phyloP scores from a whole-genome alignment of 202 grass and related monocot genomes.

The Hordeum pubiflorum region DNA sequence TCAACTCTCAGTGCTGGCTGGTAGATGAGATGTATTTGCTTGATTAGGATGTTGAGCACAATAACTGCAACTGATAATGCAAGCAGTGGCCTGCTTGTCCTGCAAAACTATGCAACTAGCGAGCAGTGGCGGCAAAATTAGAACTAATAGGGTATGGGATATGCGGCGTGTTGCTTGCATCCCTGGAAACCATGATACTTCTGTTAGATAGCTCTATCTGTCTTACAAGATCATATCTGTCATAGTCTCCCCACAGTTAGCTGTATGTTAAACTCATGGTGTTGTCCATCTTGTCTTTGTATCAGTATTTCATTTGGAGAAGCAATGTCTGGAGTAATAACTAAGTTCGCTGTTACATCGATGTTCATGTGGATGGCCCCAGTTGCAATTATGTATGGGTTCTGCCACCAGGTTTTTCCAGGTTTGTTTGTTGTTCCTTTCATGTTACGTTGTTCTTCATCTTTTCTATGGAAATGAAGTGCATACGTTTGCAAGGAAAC shows the following conservation, averaged over 20 bases:
- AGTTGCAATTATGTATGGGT: constrained; percentile 61
- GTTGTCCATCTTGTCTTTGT: constrained; percentile 4
- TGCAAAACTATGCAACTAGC: not conserved
- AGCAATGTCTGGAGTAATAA: constrained; percentile 62
- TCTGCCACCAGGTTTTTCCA: constrained; percentile 66
- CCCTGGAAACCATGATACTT: not conserved
- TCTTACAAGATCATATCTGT: not conserved
- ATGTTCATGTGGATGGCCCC: constrained; percentile 82
- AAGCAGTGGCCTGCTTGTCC: not conserved
- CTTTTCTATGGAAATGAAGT: not conserved
- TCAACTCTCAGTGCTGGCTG: not conserved
- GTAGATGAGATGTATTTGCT: not conserved
- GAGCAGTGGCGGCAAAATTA: not conserved
- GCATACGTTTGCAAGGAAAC: not conserved
- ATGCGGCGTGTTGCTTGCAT: not conserved
- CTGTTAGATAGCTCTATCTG: not conserved
- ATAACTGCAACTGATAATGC: not conserved
- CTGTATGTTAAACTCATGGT: constrained; percentile 2
- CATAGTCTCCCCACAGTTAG: not conserved
- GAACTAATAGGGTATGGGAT: not conserved
- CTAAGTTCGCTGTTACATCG: constrained; percentile 67
- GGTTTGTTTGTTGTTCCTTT: constrained; percentile 36
- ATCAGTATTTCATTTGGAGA: constrained; percentile 22
- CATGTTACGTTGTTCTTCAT: not conserved
- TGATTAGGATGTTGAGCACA: constrained; percentile 1